A percentile compares a stretch with the other conserved stretches of the same genome.
phyloP scores from a whole-genome alignment of 2,329 filamentous ascomycete genomes.

The Pseudogymnoascus destructans region DNA sequence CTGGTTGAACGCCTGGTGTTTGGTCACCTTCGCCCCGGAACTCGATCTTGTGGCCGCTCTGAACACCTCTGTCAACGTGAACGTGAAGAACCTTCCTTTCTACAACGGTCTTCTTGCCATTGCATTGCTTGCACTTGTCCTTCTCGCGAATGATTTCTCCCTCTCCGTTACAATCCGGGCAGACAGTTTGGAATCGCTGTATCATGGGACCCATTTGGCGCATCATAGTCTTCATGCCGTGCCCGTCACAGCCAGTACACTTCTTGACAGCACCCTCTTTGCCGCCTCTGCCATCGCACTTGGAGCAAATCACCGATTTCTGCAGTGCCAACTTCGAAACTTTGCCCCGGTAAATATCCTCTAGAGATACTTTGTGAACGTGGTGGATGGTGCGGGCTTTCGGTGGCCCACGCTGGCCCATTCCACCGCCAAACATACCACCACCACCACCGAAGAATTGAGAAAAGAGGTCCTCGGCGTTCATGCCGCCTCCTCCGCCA shows the following conservation, averaged over 20 bases:
- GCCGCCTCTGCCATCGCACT: conserved; percentile 85
- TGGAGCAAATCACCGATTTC: conserved; percentile 91
- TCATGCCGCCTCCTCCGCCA: conserved; percentile 70
- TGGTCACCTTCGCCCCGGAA: conserved; percentile 97
- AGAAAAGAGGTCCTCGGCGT: conserved; percentile 88
- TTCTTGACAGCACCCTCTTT: conserved; percentile 97
- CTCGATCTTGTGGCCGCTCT: conserved; percentile 88
- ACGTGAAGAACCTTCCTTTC: conserved; percentile 98
- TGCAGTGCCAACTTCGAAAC: conserved; percentile 94
- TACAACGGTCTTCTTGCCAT: conserved; percentile 93
- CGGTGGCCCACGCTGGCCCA: conserved; percentile 65
- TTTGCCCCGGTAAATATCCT: conserved; percentile 97
- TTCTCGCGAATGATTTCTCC: conserved; percentile 94
- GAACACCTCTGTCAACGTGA: conserved; percentile 89
- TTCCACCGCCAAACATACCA: conserved; percentile 62
- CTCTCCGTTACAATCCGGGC: conserved; percentile 94
- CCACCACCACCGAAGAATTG: conserved; percentile 87
- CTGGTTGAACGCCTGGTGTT: conserved; percentile 79
- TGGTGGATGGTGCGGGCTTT: conserved; percentile 95
- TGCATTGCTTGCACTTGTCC: conserved; percentile 93
- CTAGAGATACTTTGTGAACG: conserved; percentile 93
- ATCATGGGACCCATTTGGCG: conserved; percentile 99
- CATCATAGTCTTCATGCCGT: conserved; percentile 99
- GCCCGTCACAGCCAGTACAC: conserved; percentile 80
- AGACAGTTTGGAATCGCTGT: conserved; percentile 98